A percentile compares a stretch with the other conserved stretches of the same genome.
Conservation (phyloP, 1,284 basidiomycete species). For the Trichosporon sp. region DNA sequence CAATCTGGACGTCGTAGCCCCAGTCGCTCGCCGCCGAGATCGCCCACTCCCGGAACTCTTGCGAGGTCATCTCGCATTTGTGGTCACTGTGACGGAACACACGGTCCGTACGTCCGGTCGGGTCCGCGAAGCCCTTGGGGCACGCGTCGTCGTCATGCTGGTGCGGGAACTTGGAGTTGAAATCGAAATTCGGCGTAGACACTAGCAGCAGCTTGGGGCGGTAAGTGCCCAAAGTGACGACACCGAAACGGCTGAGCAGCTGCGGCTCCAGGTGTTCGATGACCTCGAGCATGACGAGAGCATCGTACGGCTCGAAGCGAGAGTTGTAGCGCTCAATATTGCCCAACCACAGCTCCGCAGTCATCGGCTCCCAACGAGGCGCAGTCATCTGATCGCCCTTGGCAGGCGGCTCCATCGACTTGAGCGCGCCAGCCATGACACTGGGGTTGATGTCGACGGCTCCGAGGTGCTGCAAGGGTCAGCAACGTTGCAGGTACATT, state of each 20-base stretch:
- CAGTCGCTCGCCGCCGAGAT: constrained; percentile 65
- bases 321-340: constrained; percentile 75
- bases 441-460: constrained; percentile 52
- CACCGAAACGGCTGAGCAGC: constrained; percentile 74
- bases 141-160: constrained; percentile 60
- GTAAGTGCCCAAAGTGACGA: constrained; percentile 78
- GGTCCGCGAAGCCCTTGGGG: constrained; percentile 68
- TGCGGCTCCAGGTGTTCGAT: constrained; percentile 82
- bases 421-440: constrained; percentile 48
- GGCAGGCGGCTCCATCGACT: constrained; percentile 40
- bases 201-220: constrained; percentile 76
- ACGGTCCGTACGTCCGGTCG: constrained; percentile 68
- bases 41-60: constrained; percentile 76
- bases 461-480: constrained; percentile 45
- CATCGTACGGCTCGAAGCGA: constrained; percentile 72
- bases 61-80: constrained; percentile 87
- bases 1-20: constrained; percentile 61
- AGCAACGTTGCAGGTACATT: not conserved
- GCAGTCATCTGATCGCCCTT: constrained; percentile 15
- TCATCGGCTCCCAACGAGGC: constrained; percentile 72
- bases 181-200: constrained; percentile 74
- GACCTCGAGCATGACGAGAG: constrained; percentile 85
- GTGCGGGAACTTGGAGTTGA: constrained; percentile 80
- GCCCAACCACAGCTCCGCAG: constrained; percentile 78
- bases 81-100: constrained; percentile 75